phyloP scores from a whole-genome alignment of 768 basidiomycete species.

The Atractiella rhizophila region DNA sequence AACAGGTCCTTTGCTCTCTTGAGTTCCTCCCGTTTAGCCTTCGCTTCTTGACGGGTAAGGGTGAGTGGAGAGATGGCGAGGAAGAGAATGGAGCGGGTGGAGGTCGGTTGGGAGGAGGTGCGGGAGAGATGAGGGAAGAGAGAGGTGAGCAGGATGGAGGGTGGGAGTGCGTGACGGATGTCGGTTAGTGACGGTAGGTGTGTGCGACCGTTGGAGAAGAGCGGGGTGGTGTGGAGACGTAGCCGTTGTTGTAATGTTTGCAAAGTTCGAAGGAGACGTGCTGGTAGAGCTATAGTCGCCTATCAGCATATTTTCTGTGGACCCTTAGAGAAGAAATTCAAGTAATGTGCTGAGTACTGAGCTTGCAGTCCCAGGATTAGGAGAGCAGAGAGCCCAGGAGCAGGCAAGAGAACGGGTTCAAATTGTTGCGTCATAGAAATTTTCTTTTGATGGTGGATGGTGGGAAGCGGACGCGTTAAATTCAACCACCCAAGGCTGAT shows the following conservation, averaged over 20 bases:
- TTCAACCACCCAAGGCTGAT: no score
- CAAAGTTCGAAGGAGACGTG: background rate
- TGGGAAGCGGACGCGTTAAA: no score
- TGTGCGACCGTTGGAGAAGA: background rate
- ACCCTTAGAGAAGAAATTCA: background rate
- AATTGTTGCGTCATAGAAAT: no score
- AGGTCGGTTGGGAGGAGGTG: slow-evolving; percentile 12
- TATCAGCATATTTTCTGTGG: background rate
- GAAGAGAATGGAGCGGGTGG: slow-evolving; percentile 19
- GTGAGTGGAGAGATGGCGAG: slow-evolving; percentile 29
- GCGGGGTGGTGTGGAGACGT: background rate
- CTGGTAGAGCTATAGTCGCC: background rate
- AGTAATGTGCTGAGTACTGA: no score
- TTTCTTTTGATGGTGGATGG: background rate
- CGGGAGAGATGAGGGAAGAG: slow-evolving; percentile 40
- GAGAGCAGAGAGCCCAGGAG: no score
- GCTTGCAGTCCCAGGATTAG: no score
- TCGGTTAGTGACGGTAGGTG: no score
- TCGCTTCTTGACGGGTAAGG: slow-evolving; percentile 43
- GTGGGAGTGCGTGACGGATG: slow-evolving; percentile 25
- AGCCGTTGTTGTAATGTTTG: slow-evolving; percentile 2
- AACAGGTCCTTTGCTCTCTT: slow-evolving; percentile 40
- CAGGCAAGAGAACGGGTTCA: no score
- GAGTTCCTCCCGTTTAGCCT: slow-evolving; percentile 33
- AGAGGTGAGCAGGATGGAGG: slow-evolving; percentile 29